Evolutionary conservation across 2,329 filamentous ascomycete genomes (phyloP), one percentile per base, ranked within the genome.

Genomic region (Bipolaris zeicola): DNA sequence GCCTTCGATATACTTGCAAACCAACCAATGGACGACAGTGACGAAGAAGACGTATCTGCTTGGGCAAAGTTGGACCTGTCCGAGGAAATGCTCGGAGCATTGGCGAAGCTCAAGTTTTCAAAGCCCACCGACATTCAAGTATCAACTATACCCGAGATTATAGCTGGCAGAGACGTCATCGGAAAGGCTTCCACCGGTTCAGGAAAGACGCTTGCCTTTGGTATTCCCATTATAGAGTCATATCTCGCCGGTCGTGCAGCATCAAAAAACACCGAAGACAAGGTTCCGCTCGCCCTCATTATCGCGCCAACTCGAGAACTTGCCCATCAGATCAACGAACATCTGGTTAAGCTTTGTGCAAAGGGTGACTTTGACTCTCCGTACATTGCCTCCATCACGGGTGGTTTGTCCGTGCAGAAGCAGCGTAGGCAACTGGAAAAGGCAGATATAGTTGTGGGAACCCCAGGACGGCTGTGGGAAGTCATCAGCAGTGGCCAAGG

Each of bases 181-280:
- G 95, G 95, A 39, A 99, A 99, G 78, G 95, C 95, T 1, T 89
- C 94, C 10, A 99, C 95, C 0, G 95, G 95, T 63, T 98, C 95
- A 13, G 95, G 95, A 66, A 99, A 99, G 78, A 99, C 95, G 0
- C 80, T 99, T 42, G 94, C 95, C 0, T 99, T 96, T 75, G 92
- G 89, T 1, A 92, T 99, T 60, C 95, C 95, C 0, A 95, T 99
- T 53, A 81, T 98, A 8, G 93, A 99, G 75, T 83, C 85, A 52
- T 97, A 89, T 82, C 78, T 99, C 6, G 83, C 66, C 10, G 60
- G 62, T 5, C 55, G 58, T 85, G 57, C 71, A 71, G 53, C 58
- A 37, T 22, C 57, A 31, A 61, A 75, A 74, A 55, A 73, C 24
- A 6, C 51, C 5, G 62, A 68, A n/a, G 51, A 73, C 46, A 76